phyloP scores from a whole-genome alignment of 208 protist species.

The Trypanosoma rangeli region DNA sequence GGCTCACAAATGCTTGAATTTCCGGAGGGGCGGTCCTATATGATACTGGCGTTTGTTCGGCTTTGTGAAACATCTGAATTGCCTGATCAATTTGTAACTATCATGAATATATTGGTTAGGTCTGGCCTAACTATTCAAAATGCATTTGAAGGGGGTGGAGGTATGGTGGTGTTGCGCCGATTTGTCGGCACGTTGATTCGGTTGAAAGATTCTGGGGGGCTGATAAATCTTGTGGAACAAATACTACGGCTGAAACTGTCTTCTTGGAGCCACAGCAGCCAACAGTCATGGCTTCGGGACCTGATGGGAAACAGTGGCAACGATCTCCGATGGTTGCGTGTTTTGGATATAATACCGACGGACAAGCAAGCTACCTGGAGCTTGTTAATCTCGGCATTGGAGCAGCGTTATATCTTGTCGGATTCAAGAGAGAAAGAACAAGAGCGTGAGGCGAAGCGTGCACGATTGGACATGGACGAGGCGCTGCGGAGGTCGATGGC shows the following conservation, averaged over 20 bases:
- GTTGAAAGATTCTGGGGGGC: conserved; percentile 24
- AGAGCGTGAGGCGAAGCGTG: conserved; percentile 33
- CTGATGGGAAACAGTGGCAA: conserved; percentile 35
- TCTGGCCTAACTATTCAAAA: conserved; percentile 60
- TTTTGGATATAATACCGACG: conserved; percentile 43
- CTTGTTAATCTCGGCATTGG: conserved; percentile 51
- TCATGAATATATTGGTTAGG: conserved; percentile 53
- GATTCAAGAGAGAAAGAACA: conserved; percentile 31
- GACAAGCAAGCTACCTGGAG: conserved; percentile 52
- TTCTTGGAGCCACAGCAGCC: conserved; percentile 56
- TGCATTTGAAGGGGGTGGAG: conserved; percentile 68
- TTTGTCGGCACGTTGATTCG: conserved; percentile 53
- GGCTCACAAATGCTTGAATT: conserved; percentile 45
- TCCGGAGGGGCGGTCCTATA: conserved; percentile 51
- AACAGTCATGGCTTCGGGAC: conserved; percentile 71
- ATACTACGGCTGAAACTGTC: conserved; percentile 47
- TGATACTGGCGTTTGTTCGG: conserved; percentile 59
- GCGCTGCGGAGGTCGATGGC: conserved; percentile 7
- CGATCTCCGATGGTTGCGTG: conserved; percentile 70
- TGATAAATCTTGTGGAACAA: conserved; percentile 64
- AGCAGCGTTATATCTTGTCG: conserved; percentile 69
- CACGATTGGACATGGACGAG: conserved; percentile 28
- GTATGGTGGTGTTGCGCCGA: conserved; percentile 58
- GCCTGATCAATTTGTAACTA: conserved; percentile 53
- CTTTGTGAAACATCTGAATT: conserved; percentile 69